Conservation (phyloP, 1,284 basidiomycete genomes). For the Cystobasidiaceae sp. region DNA sequence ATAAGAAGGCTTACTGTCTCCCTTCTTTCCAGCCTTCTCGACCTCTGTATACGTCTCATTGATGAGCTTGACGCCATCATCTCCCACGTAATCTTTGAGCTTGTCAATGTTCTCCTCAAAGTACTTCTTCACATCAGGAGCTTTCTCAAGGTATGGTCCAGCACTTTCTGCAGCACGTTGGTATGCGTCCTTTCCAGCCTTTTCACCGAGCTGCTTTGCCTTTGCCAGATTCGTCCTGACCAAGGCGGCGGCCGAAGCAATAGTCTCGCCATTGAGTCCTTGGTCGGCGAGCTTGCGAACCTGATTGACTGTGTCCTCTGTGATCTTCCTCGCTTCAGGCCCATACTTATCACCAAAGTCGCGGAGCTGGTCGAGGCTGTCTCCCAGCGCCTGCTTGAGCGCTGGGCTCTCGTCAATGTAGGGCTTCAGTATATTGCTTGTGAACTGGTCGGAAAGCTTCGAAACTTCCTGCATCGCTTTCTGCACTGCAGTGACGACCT, state of each 20-base stretch:
- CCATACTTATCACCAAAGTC: constrained; percentile 41
- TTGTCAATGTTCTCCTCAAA: constrained; percentile 33
- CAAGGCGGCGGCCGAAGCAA: constrained; percentile 36
- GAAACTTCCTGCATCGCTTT: constrained; percentile 31
- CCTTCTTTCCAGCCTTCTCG: constrained; percentile 37
- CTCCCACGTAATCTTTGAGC: constrained; percentile 35
- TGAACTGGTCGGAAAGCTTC: constrained; percentile 36
- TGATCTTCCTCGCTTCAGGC: constrained; percentile 39
- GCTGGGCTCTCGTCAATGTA: constrained; percentile 40
- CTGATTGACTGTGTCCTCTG: constrained; percentile 35
- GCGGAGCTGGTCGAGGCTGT: constrained; percentile 36
- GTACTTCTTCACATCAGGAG: constrained; percentile 40
- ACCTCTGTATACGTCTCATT: constrained; percentile 38
- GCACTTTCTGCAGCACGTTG: constrained; percentile 35
- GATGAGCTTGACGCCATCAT: constrained; percentile 40
- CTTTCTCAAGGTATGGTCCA: constrained; percentile 38
- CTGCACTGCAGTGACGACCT: constrained; percentile 25
- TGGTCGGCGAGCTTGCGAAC: constrained; percentile 33
- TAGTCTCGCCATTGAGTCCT: constrained; percentile 39
- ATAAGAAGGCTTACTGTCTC: constrained; percentile 20
- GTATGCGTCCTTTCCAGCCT: constrained; percentile 40
- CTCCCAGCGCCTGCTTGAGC: constrained; percentile 36
- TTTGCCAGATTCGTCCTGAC: constrained; percentile 37
- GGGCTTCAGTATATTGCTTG: constrained; percentile 28
- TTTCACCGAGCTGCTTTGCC: constrained; percentile 34